A percentile compares a stretch with the other conserved stretches of the same genome.
phyloP scores from a whole-genome alignment of 768 basidiomycete species.

The Clitopilus hobsonii region DNA sequence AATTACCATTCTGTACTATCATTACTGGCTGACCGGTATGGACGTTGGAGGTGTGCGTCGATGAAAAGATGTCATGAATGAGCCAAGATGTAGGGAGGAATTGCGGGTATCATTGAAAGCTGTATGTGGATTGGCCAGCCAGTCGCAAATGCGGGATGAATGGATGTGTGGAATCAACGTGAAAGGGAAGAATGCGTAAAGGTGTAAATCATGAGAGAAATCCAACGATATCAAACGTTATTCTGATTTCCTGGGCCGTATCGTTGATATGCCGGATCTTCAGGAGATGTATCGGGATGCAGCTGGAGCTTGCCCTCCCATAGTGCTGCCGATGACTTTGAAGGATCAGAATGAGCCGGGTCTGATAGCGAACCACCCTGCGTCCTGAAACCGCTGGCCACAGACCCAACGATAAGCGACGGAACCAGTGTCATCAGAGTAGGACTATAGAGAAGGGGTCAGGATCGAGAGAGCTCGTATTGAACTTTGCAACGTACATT shows the following conservation, averaged over 20 bases:
- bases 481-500: constrained; percentile 30
- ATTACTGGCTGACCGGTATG: no score
- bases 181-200: no score
- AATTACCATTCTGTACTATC: no score
- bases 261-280: constrained; percentile 48
- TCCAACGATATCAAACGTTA: not conserved
- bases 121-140: not conserved
- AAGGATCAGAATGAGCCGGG: constrained; percentile 73
- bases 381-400: constrained; percentile 69
- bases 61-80: no score
- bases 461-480: constrained; percentile 3
- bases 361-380: constrained; percentile 59
- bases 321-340: constrained; percentile 74
- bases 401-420: constrained; percentile 35
- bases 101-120: no score
- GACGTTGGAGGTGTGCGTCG: no score
- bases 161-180: no score
- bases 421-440: constrained; percentile 49
- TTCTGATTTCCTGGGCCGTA: constrained; percentile 13
- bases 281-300: constrained; percentile 76
- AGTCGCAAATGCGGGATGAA: no score
- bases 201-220: not conserved
- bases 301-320: constrained; percentile 85
- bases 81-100: no score
- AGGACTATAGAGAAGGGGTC: constrained; percentile 17